Evolutionary conservation across 305 asterid genomes (phyloP).

Genomic region (Fraxinus angustifolia): DNA sequence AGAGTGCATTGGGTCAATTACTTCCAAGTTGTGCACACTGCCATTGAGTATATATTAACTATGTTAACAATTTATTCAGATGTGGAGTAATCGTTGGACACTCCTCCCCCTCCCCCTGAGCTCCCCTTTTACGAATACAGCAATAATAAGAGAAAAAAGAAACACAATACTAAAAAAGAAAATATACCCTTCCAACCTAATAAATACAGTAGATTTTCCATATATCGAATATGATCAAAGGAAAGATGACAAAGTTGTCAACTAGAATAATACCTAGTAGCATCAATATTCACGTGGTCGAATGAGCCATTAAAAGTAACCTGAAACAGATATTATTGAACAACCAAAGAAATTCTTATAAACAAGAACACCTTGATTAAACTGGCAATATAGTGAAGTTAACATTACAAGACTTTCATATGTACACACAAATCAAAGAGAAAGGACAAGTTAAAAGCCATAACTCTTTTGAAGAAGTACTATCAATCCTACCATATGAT

Average conservation of each 20-base stretch:
- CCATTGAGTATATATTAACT: constrained; percentile 27
- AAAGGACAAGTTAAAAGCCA: constrained; percentile 2
- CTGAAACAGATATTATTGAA: constrained; percentile 37
- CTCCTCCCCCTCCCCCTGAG: neutral
- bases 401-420: neutral
- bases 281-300: constrained; percentile 94
- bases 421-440: neutral
- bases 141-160: neutral
- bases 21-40: constrained; percentile 96
- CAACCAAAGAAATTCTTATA: constrained; percentile 12
- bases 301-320: constrained; percentile 95
- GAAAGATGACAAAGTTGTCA: constrained; percentile 7
- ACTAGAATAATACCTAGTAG: constrained; percentile 68
- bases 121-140: neutral
- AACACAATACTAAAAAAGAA: neutral
- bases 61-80: constrained; percentile 15
- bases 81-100: neutral
- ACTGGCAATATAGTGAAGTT: constrained; percentile 8
- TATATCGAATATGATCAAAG: constrained; percentile 2
- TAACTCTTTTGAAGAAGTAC: neutral
- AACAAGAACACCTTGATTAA: constrained; percentile 16
- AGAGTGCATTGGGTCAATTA: constrained; percentile 83
- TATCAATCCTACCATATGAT: neutral
- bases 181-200: constrained; percentile 4
- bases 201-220: constrained; percentile 2